phyloP scores from a whole-genome alignment of 148 eudicot genomes.

The Limonium bicolor region DNA sequence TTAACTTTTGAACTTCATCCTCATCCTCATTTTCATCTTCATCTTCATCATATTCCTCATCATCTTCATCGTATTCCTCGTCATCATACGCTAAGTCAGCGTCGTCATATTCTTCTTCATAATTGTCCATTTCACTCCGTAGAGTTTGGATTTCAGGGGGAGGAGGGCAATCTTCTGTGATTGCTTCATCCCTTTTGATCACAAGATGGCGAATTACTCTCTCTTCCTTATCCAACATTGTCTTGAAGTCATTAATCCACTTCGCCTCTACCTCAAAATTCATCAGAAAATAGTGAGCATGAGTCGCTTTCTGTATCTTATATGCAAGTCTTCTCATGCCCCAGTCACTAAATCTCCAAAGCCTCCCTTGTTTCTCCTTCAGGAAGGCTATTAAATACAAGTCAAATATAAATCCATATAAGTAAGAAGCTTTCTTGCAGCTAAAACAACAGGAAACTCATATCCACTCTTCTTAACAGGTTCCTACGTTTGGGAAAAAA shows the following conservation, averaged over 20 bases:
- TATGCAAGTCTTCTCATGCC: constrained; percentile 82
- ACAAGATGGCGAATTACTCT: constrained; percentile 92
- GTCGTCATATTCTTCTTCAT: constrained; percentile 34
- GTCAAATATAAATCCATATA: background rate
- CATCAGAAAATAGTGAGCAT: constrained; percentile 85
- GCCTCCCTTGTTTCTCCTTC: constrained; percentile 72
- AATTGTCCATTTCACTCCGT: constrained; percentile 36
- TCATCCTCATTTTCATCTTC: too few relatives aligned
- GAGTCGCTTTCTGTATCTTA: constrained; percentile 68
- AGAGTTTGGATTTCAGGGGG: constrained; percentile 66
- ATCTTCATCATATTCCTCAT: too few relatives aligned
- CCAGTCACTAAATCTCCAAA: constrained; percentile 98
- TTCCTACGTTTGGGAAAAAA: too few relatives aligned
- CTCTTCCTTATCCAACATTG: constrained; percentile 71
- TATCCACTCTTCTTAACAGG: too few relatives aligned
- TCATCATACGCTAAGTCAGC: constrained; percentile 25
- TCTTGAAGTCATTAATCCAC: constrained; percentile 72
- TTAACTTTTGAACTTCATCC: too few relatives aligned
- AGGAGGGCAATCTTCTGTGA: constrained; percentile 73
- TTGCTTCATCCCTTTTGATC: constrained; percentile 61
- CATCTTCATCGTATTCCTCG: constrained; percentile 19
- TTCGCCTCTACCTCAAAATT: constrained; percentile 70
- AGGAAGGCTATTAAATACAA: constrained; percentile 39
- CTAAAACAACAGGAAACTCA: too few relatives aligned
- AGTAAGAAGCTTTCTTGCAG: too few relatives aligned